Base-by-base conservation (phyloP, 257 asterid species). In the Lithospermum erythrorhizon region DNA sequence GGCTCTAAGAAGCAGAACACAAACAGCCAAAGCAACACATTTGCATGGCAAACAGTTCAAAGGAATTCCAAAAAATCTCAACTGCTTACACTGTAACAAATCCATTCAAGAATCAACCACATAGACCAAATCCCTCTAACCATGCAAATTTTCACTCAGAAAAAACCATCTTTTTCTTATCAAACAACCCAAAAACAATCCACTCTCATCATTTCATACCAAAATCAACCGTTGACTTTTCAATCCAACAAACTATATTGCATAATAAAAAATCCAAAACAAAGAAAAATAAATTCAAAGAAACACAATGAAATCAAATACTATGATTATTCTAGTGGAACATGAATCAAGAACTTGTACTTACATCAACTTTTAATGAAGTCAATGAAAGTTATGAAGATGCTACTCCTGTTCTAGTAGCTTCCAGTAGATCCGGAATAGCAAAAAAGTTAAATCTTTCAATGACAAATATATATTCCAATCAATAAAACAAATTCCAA, bases 1-100 rank as follows among this genome's bases (percentile, higher is more conserved):
- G 41, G 85, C 58, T 77, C 87, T 67, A 21, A 82, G 35, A 72
- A 84, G 66, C 82, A 89, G 59, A 69, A 61, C 74, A 65, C 72
- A 29, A 24, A 67, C 70, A 55, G 71, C 67, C 65, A 87, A 72
- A 48, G 73, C 55, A 24, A 77, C 55, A 62, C 86, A 86, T 75
- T 82, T 89, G 76, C 79, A 79, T 35, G 83, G 82, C 68, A 81
- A 53, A 15, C 84, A 74, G 74, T 75, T 82, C 65, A 75, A 59
- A 67, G 63, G 79, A 67, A 70, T 24, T 21, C 93, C 84, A 64
- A 72, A 70, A 70, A 82, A 73, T 78, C 83, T 84, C 81, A 70
- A 68, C 72, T 72, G 81, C 72, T 79, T 89, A 58, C 75, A 68
- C 51, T 68, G 60, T 10, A 60, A 68, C 8, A 75, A 61, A 69